Percentiles rank a stretch among this genome's conserved stretches.
phyloP scores from a whole-genome alignment of 805 yeast species.

The Saturnispora sanitii region DNA sequence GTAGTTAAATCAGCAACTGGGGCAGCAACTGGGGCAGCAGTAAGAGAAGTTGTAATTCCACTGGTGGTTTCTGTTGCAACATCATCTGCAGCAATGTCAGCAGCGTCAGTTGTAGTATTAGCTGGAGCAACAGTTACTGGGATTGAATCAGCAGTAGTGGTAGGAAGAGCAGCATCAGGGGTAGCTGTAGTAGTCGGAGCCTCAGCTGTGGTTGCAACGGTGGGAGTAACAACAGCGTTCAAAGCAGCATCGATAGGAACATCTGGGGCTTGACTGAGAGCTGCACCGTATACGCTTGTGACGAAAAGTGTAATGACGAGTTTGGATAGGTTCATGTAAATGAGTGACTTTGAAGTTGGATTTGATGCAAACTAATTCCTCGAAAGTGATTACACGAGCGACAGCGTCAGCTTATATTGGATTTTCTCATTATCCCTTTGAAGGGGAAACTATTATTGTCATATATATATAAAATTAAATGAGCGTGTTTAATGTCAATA shows the following conservation, averaged over 20 bases:
- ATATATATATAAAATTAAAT: not conserved
- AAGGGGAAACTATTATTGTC: not conserved
- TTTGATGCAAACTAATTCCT: too few species aligned
- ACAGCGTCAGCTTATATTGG: too few species aligned
- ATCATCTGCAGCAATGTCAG: not conserved
- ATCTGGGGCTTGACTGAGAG: conserved; percentile 8
- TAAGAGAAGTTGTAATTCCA: not conserved
- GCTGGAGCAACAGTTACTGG: not conserved
- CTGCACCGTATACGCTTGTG: conserved; percentile 13
- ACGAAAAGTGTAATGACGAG: conserved; percentile 11
- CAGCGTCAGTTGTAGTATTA: not conserved
- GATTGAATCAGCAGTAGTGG: not conserved
- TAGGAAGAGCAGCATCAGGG: not conserved
- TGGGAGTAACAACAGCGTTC: not conserved
- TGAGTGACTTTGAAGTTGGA: not conserved
- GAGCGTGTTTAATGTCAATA: not conserved
- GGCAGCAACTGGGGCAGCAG: not conserved
- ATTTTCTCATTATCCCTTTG: not conserved
- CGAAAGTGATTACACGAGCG: too few species aligned
- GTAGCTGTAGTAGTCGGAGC: conserved; percentile 7
- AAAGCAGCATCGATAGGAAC: not conserved
- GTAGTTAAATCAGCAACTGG: not conserved
- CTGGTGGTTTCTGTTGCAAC: not conserved
- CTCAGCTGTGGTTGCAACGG: conserved; percentile 1
- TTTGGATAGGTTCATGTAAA: conserved; percentile 9